These are phyloP conservation scores for Salix caprea DNA, from an alignment of 345 rosid genomes.

Conservation along the genomic window DNA sequence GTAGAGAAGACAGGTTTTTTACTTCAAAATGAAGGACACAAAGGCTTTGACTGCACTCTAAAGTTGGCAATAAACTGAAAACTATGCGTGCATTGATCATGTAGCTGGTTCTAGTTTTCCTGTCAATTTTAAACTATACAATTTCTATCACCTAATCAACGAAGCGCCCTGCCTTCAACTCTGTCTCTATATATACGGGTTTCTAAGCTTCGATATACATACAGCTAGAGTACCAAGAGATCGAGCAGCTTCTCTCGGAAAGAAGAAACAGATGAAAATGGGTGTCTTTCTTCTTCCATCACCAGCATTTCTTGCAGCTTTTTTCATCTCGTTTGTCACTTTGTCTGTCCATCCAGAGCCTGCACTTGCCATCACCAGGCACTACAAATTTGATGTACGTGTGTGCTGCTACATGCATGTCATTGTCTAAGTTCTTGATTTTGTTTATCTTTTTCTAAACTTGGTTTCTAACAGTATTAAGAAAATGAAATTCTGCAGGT, in stretches of 20 bases:
- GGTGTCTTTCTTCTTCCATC: no score
- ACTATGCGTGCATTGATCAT: not conserved
- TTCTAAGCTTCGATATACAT: constrained; percentile 10
- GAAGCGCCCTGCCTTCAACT: constrained; percentile 19
- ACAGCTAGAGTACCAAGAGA: not conserved
- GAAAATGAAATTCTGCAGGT: constrained; percentile 3
- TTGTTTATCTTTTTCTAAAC: no score
- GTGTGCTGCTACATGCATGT: no score
- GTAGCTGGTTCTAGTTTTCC: not conserved
- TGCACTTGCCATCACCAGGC: no score
- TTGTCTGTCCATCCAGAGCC: no score
- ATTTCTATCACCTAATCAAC: constrained; percentile 8
- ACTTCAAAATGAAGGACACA: constrained; percentile 20
- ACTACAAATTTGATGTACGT: no score
- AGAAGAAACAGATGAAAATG: not conserved
- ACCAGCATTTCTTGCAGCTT: no score
- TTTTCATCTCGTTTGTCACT: no score
- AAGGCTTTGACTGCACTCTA: constrained; percentile 73
- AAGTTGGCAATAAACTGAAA: constrained; percentile 48
- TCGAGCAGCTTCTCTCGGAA: not conserved
- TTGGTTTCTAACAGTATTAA: not conserved
- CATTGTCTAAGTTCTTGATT: no score
- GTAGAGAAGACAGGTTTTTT: not conserved
- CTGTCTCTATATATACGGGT: constrained; percentile 24
- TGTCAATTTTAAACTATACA: not conserved